Conservation (phyloP, 495 filamentous ascomycete genomes). For the Penicillium turbatum region DNA sequence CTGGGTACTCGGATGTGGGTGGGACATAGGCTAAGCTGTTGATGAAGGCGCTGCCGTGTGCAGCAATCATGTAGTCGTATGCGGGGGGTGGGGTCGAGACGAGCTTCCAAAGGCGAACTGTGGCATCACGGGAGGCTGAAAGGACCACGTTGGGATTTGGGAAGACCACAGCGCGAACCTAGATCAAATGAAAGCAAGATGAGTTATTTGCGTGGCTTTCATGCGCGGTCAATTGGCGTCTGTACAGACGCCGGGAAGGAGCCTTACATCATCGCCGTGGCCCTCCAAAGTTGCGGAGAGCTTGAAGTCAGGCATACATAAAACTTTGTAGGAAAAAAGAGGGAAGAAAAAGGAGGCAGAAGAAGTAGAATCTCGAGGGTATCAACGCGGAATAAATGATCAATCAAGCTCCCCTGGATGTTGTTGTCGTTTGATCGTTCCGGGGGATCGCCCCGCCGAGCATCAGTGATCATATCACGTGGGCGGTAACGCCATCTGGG, state of each 20-base stretch:
- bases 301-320: slow-evolving; percentile 65
- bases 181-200: slow-evolving; percentile 10
- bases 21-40: slow-evolving; percentile 76
- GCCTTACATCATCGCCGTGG: slow-evolving; percentile 77
- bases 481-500: slow-evolving; percentile 27
- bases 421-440: slow-evolving; percentile 29
- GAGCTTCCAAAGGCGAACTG: slow-evolving; percentile 81
- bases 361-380: not conserved
- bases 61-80: slow-evolving; percentile 71
- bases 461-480: slow-evolving; percentile 33
- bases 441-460: slow-evolving; percentile 25
- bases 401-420: slow-evolving; percentile 8
- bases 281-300: slow-evolving; percentile 75
- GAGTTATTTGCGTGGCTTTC: slow-evolving; percentile 10
- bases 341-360: not conserved
- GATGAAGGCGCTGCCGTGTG: slow-evolving; percentile 74
- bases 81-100: slow-evolving; percentile 58
- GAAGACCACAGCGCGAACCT: slow-evolving; percentile 89
- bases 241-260: slow-evolving; percentile 15
- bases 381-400: slow-evolving; percentile 11
- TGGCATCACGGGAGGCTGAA: slow-evolving; percentile 87
- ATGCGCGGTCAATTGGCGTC: slow-evolving; percentile 10
- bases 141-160: slow-evolving; percentile 66
- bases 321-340: slow-evolving; percentile 10
- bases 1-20: slow-evolving; percentile 63